phyloP scores from a whole-genome alignment of 179 eudicot species.

The Amaranthus tricolor region DNA sequence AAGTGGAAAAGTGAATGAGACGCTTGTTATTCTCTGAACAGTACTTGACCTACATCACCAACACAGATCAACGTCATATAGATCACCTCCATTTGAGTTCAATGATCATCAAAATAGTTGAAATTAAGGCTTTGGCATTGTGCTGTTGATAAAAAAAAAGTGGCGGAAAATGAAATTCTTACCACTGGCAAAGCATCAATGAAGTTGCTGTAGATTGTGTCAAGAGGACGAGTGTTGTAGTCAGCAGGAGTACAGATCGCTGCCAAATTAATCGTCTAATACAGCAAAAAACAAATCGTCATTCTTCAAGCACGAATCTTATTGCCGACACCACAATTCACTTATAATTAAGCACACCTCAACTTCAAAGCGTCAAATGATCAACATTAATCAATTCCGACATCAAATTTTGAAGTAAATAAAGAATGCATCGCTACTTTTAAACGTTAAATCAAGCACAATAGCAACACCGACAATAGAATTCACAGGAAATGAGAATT shows the following conservation, averaged over 20 bases:
- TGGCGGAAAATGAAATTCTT: conserved; percentile 22
- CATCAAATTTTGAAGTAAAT: background rate
- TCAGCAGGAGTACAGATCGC: conserved; percentile 99
- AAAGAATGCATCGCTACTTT: background rate
- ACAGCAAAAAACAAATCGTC: conserved; percentile 8
- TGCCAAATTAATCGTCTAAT: conserved; percentile 84
- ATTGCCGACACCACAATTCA: background rate
- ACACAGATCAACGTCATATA: conserved; percentile 23
- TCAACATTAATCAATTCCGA: background rate
- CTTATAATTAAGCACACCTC: background rate
- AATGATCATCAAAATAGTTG: background rate
- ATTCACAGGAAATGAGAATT: background rate
- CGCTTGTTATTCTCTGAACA: conserved; percentile 96
- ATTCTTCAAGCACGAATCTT: conserved; percentile 1
- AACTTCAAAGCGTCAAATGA: conserved; percentile 11
- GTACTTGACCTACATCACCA: conserved; percentile 70
- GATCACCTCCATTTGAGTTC: conserved; percentile 4
- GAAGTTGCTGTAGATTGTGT: conserved; percentile 97
- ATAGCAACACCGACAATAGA: conserved; percentile 8
- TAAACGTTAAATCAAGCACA: background rate
- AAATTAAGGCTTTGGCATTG: no score
- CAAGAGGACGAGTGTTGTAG: conserved; percentile 95
- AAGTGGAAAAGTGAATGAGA: conserved; percentile 95
- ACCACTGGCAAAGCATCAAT: conserved; percentile 99
- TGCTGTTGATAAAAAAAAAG: no score